These are phyloP conservation scores for Coemansia sp. DNA, from an alignment of 192 early-diverging fungal species.

Conservation along the genomic window DNA sequence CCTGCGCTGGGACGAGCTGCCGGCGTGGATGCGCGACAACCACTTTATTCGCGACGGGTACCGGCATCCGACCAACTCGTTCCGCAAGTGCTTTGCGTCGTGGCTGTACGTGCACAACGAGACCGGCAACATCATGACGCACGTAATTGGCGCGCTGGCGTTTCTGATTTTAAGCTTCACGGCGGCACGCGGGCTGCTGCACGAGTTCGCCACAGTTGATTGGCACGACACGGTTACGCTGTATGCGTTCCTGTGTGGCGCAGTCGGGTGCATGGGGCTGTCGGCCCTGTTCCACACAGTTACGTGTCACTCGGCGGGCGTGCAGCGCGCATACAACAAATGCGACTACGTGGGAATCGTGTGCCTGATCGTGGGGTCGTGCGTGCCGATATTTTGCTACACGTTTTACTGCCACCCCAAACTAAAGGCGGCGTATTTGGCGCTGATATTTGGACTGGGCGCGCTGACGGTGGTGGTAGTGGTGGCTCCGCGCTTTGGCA, in stretches of 20 bases:
- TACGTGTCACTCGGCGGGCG: constrained; percentile 77
- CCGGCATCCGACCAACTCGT: constrained; percentile 73
- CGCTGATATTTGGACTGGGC: constrained; percentile 64
- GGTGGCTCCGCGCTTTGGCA: constrained; percentile 65
- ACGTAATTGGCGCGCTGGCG: constrained; percentile 67
- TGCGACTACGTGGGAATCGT: constrained; percentile 94
- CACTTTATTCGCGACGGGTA: constrained; percentile 78
- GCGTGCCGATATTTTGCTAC: constrained; percentile 54
- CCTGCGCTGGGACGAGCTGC: constrained; percentile 57
- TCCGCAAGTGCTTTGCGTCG: constrained; percentile 69
- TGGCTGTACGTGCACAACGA: constrained; percentile 90
- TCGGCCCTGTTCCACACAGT: constrained; percentile 80
- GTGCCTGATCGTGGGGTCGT: constrained; percentile 66
- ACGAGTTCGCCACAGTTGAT: constrained; percentile 53
- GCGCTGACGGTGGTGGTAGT: constrained; percentile 61
- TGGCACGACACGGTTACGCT: constrained; percentile 70
- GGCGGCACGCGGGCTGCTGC: constrained; percentile 46
- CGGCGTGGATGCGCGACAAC: constrained; percentile 84
- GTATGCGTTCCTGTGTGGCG: constrained; percentile 73
- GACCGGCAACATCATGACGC: constrained; percentile 88
- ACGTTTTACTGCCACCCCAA: constrained; percentile 63
- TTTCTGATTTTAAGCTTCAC: constrained; percentile 60
- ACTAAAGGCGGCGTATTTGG: constrained; percentile 58
- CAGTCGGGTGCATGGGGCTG: constrained; percentile 74
- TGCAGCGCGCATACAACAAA: constrained; percentile 72